Conservation (phyloP, 345 rosid genomes). For the Camelina laxa region DNA sequence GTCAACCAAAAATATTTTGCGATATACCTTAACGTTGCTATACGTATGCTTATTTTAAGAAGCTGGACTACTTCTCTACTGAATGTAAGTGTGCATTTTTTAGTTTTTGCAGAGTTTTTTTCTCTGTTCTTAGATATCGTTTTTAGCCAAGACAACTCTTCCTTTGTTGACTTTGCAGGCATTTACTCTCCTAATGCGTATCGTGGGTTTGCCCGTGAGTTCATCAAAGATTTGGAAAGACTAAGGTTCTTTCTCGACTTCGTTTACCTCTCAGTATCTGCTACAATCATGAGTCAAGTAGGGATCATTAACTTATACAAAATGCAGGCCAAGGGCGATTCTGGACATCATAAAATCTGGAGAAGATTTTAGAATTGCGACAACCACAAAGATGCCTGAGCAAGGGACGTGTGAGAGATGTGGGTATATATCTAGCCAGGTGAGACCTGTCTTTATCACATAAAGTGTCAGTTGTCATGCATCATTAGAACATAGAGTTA, state of each 20-base stretch:
- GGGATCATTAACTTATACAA: not conserved
- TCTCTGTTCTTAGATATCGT: not conserved
- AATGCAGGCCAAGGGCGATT: constrained; percentile 89
- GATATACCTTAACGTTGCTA: constrained; percentile 57
- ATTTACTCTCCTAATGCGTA: constrained; percentile 97
- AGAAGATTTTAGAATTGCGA: constrained; percentile 83
- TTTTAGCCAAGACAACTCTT: not conserved
- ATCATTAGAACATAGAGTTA: not conserved
- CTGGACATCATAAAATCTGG: constrained; percentile 88
- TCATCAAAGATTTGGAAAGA: constrained; percentile 95
- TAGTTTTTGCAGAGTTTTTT: not conserved
- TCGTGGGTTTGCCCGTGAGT: constrained; percentile 95
- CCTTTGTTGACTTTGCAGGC: constrained; percentile 50
- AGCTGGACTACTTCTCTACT: constrained; percentile 98
- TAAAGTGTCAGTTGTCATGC: not conserved
- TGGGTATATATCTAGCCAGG: constrained; percentile 98
- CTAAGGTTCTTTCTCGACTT: constrained; percentile 54
- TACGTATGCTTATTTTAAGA: constrained; percentile 99
- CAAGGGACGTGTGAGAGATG: constrained; percentile 94
- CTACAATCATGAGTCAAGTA: not conserved
- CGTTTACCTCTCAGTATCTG: not conserved
- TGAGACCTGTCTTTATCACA: constrained; percentile 35
- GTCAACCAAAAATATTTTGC: constrained; percentile 2
- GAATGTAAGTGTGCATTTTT: constrained; percentile 66
- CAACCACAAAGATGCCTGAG: constrained; percentile 91